phyloP scores from a whole-genome alignment of 2,329 filamentous ascomycete genomes.

The Colletotrichum liaoningense region DNA sequence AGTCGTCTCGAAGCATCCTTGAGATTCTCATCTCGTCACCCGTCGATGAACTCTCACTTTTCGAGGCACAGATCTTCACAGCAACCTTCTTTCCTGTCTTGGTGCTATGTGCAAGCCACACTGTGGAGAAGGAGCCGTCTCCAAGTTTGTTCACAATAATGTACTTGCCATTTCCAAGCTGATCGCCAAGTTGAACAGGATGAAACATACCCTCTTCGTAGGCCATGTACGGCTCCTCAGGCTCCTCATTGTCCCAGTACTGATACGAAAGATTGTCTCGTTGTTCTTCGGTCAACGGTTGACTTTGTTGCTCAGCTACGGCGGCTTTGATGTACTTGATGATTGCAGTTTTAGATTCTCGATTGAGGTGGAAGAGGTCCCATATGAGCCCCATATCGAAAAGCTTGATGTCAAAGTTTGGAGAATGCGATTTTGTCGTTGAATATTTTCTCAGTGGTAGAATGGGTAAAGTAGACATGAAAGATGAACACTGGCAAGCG shows the following conservation, averaged over 20 bases:
- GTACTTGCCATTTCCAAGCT: background rate
- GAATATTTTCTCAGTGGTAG: background rate
- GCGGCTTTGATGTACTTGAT: background rate
- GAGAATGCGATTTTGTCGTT: background rate
- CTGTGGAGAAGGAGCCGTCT: background rate
- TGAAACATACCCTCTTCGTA: background rate
- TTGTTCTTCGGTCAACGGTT: background rate
- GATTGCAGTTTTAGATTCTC: background rate
- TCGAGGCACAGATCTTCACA: background rate
- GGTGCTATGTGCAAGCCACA: background rate
- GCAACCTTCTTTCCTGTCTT: background rate
- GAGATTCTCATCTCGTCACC: background rate
- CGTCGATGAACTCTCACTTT: background rate
- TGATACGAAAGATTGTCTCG: background rate
- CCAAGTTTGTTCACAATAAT: background rate
- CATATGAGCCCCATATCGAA: background rate
- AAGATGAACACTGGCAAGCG: background rate
- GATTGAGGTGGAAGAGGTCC: background rate
- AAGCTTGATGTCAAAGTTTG: background rate
- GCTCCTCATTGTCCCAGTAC: background rate
- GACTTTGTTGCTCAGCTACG: background rate
- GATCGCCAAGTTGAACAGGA: background rate
- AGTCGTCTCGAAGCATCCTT: background rate
- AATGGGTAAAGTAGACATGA: no score
- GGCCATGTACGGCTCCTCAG: background rate